Evolutionary conservation across 169 alveolate genomes (phyloP), one percentile per base, ranked within the genome.

Genomic region (Plasmodium sp.): DNA sequence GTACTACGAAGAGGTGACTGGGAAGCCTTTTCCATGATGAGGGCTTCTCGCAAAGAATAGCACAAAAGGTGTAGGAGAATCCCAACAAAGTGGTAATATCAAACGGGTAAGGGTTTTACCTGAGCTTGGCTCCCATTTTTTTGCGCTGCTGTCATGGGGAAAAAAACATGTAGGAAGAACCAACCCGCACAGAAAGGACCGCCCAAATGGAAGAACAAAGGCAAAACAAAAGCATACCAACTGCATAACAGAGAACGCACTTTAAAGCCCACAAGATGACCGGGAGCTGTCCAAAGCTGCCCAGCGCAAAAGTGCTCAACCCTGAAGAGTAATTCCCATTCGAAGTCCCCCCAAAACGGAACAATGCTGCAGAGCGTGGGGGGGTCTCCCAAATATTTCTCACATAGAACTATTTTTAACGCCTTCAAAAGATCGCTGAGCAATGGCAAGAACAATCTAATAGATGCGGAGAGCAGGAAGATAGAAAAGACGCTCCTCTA

Each of bases 401-500:
- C 56, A 75, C 22, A 75, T 34, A 56, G 22, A 58, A 84, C n/a
- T 14, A 41, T 45, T 73, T n/a, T 54, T 7, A 54, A 54, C 18
- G 16, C 34, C 34, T 51, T 86, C 31, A 86, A 22, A 39, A 75
- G 88, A 34, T 5, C 33, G 22, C 9, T 58, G 22, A 81, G 75
- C 54, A 34, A 34, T 58, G 43, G 62, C 12, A 79, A 12, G 16
- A 34, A 48, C 9, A 34, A 58, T 33, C 5, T 62, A 45, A 71
- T 74, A 62, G 22, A 80, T 27, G 83, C 27, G 33, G 94, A 90
- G 51, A 43, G 34, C 22, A 80, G 82, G 74, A 90, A 43, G 36
- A 43, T 79, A 5, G 83, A 90, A 54, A 67, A 33, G 18, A 27
- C 74, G 6, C 5, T 90, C 73, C 43, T n/a, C 51, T 90, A 90